These are phyloP conservation scores for Calocybe indica DNA, from an alignment of 768 basidiomycete species.

Conservation along the genomic window DNA sequence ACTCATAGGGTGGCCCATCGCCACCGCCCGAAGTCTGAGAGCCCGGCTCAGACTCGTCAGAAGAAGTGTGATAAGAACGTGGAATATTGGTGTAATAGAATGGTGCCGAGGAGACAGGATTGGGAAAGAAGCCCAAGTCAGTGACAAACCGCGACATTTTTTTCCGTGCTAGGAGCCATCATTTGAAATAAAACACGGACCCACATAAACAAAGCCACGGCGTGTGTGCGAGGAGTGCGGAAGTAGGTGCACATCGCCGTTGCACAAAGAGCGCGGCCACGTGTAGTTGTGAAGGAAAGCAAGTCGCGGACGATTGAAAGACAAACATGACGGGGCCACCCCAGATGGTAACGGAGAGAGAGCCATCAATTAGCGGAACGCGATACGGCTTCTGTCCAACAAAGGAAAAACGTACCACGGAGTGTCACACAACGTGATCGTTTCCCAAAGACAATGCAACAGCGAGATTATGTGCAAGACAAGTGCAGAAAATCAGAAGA, in stretches of 20 bases:
- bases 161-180: slow-evolving; percentile 3
- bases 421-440: slow-evolving; percentile 13
- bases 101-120: slow-evolving; percentile 2
- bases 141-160: slow-evolving; percentile 9
- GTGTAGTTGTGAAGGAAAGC: background rate
- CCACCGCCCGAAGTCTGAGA: slow-evolving; percentile 7
- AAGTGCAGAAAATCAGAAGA: slow-evolving; percentile 1
- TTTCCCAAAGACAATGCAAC: slow-evolving; percentile 2
- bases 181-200: slow-evolving; percentile 9
- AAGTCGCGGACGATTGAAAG: slow-evolving; percentile 3
- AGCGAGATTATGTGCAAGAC: background rate
- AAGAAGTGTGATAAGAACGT: slow-evolving; percentile 10
- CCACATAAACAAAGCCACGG: slow-evolving; percentile 5
- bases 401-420: slow-evolving; percentile 13
- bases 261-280: background rate
- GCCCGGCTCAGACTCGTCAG: slow-evolving; percentile 12
- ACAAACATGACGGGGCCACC: background rate
- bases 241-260: no score
- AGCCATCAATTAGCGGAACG: slow-evolving; percentile 7
- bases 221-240: no score
- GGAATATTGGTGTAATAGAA: slow-evolving; percentile 9
- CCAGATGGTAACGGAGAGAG: no score
- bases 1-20: slow-evolving; percentile 4
- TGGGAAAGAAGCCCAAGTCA: slow-evolving; percentile 7
- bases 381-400: slow-evolving; percentile 2